Percentiles rank a stretch among this genome's conserved stretches.
Conservation (phyloP, 495 filamentous ascomycete genomes). For the Xanthoparmelia taractica region DNA sequence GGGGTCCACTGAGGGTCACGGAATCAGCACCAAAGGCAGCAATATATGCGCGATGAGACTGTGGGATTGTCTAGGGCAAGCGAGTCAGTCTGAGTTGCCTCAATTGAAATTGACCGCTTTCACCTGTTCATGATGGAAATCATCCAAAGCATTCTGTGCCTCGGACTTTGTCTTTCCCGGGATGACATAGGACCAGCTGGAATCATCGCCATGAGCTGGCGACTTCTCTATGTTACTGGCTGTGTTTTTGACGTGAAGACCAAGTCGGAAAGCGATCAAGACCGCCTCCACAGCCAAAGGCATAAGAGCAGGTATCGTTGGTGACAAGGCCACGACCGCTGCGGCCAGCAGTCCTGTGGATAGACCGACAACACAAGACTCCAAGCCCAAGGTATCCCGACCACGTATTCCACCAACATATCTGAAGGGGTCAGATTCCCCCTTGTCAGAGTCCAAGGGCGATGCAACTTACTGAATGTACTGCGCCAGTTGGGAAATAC, state of each 20-base stretch:
- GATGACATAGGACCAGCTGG: constrained; percentile 52
- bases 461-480: constrained; percentile 60
- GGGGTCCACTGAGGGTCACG: constrained; percentile 74
- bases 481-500: constrained; percentile 62
- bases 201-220: constrained; percentile 41
- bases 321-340: constrained; percentile 59
- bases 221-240: constrained; percentile 38
- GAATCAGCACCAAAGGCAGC: constrained; percentile 64
- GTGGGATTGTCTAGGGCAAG: constrained; percentile 44
- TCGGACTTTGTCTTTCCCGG: constrained; percentile 38
- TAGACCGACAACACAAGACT: constrained; percentile 52
- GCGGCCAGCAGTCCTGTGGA: constrained; percentile 70
- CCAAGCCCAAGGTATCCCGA: constrained; percentile 32
- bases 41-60: constrained; percentile 59
- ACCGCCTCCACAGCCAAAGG: constrained; percentile 62
- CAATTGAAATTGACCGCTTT: constrained; percentile 12
- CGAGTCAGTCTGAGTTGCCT: not conserved
- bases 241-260: constrained; percentile 46
- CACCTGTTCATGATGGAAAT: constrained; percentile 47
- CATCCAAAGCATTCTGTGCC: constrained; percentile 38
- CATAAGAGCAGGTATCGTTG: constrained; percentile 59
- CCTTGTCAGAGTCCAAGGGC: constrained; percentile 13
- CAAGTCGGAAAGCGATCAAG: constrained; percentile 64
- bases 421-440: constrained; percentile 35
- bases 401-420: constrained; percentile 47